Evolutionary conservation across 768 basidiomycete species (phyloP), one percentile per base, ranked within the genome.

Genomic region (Lepiota brunneoincarnata): DNA sequence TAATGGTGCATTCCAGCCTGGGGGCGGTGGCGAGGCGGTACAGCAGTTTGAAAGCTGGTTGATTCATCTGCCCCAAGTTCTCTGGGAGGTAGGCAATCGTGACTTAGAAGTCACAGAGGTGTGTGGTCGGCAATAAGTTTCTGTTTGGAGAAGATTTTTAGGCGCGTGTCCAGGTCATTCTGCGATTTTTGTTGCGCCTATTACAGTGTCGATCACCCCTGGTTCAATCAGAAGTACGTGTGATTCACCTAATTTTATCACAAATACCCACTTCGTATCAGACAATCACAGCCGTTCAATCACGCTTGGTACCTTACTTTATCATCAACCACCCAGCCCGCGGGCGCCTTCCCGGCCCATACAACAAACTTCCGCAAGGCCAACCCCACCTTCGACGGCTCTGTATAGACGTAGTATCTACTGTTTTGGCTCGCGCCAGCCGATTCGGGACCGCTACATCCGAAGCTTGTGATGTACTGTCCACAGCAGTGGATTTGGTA

Each of bases 81-180:
- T 98, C 3, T 98, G 95, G 95, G 94, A 98, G 67, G 67, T 89
- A 9, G 87, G 87, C 2, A 69, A 68, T 9, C 79, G 68, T 49
- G 81, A 91, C 63, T 64, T 78, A 15, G 59, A 67, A 1, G 70
- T 78, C 3, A 84, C 86, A 0, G 83, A 90, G 79, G 92, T 89
- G 92, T 89, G 47, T 59, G 75, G 39, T 9, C 31, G 20, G 28
- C 15, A 18, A 21, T 51, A 4, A 35, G 23, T 28, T 36, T 20
- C 18, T 6, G 40, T 44, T 40, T 28, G 21, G 3, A 41, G 15
- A 40, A 15, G n/a, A 41, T 18, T 20, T 37, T 20, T 42, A 21
- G 24, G 44, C 24, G 38, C 26, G 17, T 48, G 18, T 45, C 35
- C 49, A 86, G 81, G 70, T 69, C 14, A 80, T 91, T 38, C 64